A percentile compares a stretch with the other conserved stretches of the same genome.
Conservation (phyloP, 2,329 filamentous ascomycete genomes). For the Colletotrichum eleusines region DNA sequence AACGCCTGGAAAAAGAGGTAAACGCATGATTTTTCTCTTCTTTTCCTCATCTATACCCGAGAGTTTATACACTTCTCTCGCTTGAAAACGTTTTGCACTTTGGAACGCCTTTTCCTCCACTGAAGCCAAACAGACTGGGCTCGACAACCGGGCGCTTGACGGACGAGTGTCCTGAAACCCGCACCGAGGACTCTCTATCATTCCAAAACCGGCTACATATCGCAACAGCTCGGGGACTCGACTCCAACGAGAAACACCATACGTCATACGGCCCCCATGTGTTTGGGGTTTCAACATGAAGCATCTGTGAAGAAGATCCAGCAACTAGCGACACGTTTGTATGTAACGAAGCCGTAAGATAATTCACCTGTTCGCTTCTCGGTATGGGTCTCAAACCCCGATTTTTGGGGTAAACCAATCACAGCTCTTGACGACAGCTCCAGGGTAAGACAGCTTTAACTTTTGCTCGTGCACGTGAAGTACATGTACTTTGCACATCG, state of each 20-base stretch:
- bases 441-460: not conserved
- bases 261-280: too few relatives aligned
- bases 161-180: not conserved
- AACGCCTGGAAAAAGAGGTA: too few relatives aligned
- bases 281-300: not conserved
- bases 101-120: not conserved
- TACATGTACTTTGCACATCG: too few relatives aligned
- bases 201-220: not conserved
- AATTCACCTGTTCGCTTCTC: not conserved
- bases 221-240: not conserved
- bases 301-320: not conserved
- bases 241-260: not conserved
- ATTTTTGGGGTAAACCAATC: not conserved
- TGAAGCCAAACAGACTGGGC: not conserved
- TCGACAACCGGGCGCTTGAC: not conserved
- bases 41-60: rapidly evolving
- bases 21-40: too few relatives aligned
- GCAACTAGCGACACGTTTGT: too few relatives aligned
- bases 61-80: too few relatives aligned
- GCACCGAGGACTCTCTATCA: not conserved
- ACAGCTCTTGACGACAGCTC: not conserved
- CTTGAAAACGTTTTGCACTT: not conserved
- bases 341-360: not conserved
- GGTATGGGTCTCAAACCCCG: too few relatives aligned
- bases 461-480: too few relatives aligned